Evolutionary conservation across 169 alveolate species (phyloP).

Genomic region (Eimeria zaria): DNA sequence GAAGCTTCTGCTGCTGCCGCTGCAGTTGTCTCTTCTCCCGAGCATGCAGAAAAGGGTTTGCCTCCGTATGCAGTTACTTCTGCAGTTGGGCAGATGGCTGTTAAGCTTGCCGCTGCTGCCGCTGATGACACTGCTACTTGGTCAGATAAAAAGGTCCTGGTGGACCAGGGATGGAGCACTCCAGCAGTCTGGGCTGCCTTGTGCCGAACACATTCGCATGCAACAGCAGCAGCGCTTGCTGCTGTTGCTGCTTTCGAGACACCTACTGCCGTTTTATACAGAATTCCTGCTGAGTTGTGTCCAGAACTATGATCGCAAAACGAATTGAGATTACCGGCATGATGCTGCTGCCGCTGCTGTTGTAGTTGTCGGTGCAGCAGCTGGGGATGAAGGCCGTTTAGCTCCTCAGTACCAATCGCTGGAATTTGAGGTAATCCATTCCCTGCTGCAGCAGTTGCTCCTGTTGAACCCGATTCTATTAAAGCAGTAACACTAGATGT

Average conservation of each 20-base stretch:
- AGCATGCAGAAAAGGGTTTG: background rate
- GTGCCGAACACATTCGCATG: constrained; percentile 22
- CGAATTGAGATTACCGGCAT: background rate
- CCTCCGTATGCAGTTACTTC: background rate
- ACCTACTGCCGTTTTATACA: background rate
- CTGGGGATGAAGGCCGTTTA: constrained; percentile 16
- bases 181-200: constrained; percentile 34
- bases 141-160: background rate
- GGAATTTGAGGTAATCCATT: background rate
- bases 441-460: background rate
- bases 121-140: background rate
- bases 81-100: background rate
- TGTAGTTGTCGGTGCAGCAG: constrained; percentile 5
- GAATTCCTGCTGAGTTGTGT: background rate
- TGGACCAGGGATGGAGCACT: background rate
- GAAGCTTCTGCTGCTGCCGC: constrained; percentile 65
- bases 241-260: constrained; percentile 16
- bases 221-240: constrained; percentile 31
- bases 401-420: constrained; percentile 3
- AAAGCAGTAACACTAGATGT: background rate
- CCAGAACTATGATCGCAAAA: constrained; percentile 4
- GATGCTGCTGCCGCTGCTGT: constrained; percentile 18
- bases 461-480: background rate
- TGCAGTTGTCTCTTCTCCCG: background rate
- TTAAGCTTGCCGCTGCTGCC: background rate